Evolutionary conservation across 331 rosid genomes (phyloP).

Genomic region (Stylosanthes scabra): DNA sequence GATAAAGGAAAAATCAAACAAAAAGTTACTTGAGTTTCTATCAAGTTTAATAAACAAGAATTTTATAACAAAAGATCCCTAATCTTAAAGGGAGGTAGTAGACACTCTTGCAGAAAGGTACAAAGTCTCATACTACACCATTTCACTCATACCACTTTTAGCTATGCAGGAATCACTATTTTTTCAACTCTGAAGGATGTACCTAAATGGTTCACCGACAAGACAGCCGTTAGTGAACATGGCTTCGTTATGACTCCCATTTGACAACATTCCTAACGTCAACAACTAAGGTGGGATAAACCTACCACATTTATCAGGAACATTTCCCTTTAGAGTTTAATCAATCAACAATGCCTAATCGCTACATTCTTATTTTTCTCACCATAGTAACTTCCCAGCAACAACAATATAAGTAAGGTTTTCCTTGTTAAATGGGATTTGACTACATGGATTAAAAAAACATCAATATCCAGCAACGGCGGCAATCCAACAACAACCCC

Average conservation of each 20-base stretch:
- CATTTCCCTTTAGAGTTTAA: no score
- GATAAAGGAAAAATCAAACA: conserved; percentile 28
- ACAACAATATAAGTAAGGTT: conserved; percentile 29
- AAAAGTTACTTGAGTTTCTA: conserved; percentile 9
- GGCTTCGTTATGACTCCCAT: background rate
- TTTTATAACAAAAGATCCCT: background rate
- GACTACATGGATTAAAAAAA: background rate
- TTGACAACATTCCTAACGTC: background rate
- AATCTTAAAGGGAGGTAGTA: background rate
- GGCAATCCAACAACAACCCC: background rate
- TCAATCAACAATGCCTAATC: background rate
- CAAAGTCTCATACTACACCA: background rate
- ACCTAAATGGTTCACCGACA: background rate
- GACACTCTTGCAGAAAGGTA: background rate
- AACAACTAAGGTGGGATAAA: background rate
- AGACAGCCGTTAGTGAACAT: background rate
- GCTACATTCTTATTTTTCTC: conserved; percentile 11
- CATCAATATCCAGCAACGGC: background rate
- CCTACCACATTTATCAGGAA: no score
- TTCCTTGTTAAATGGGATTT: background rate
- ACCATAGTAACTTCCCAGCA: conserved; percentile 6
- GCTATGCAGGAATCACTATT: background rate
- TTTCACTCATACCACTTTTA: background rate
- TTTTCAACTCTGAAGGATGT: background rate
- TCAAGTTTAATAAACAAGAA: background rate